Evolutionary conservation across 1,139 yeast species (phyloP).

Genomic region (Scheffersomyces parashehatae): DNA sequence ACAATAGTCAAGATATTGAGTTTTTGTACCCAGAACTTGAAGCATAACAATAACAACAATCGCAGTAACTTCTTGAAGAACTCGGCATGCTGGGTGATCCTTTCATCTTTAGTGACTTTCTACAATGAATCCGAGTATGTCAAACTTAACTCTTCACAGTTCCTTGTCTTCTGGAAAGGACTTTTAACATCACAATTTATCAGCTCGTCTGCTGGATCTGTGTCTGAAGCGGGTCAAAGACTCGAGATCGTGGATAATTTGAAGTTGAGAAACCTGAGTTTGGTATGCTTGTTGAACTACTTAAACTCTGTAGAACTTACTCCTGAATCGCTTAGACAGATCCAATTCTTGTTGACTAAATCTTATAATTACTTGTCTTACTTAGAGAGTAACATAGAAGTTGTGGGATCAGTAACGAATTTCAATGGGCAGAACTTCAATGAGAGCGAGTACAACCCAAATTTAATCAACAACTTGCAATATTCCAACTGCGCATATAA

Average conservation of each 20-base stretch:
- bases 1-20: constrained; percentile 44
- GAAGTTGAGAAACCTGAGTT: constrained; percentile 40
- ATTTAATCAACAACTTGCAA: constrained; percentile 30
- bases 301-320: constrained; percentile 39
- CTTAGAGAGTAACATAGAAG: constrained; percentile 41
- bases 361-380: constrained; percentile 44
- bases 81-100: constrained; percentile 63
- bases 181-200: constrained; percentile 60
- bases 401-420: constrained; percentile 35
- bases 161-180: constrained; percentile 78
- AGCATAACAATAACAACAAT: constrained; percentile 30
- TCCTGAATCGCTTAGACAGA: constrained; percentile 45
- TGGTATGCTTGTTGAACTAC: constrained; percentile 44
- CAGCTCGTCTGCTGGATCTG: constrained; percentile 27
- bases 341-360: constrained; percentile 44
- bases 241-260: constrained; percentile 39
- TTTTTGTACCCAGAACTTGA: constrained; percentile 50
- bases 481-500: constrained; percentile 27
- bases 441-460: constrained; percentile 32
- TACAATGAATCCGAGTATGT: constrained; percentile 49
- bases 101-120: constrained; percentile 71
- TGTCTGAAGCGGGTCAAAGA: constrained; percentile 23
- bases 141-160: constrained; percentile 71
- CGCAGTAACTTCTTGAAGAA: constrained; percentile 23
- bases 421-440: constrained; percentile 30